Percentiles rank a stretch among this genome's conserved stretches.
Conservation (phyloP, 1,284 basidiomycete genomes). For the Boletus nobilissimus region DNA sequence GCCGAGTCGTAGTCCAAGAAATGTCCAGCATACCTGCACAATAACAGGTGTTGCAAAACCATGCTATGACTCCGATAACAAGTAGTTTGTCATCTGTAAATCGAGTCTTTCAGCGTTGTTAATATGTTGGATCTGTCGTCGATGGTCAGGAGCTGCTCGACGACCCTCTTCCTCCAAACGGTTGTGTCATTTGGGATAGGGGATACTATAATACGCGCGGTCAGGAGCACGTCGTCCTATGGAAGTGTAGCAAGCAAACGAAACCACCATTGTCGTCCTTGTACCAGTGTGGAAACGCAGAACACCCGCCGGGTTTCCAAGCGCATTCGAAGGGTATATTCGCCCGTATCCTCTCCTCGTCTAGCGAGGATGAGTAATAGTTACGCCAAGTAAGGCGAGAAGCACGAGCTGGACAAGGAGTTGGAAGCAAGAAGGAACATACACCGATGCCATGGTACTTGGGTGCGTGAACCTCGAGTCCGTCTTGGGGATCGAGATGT, state of each 20-base stretch:
- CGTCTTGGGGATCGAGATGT: slow-evolving; percentile 28
- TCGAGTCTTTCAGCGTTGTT: no score
- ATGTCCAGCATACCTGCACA: no score
- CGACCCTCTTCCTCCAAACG: slow-evolving; percentile 12
- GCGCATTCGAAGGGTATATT: not conserved
- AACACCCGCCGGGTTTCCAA: not conserved
- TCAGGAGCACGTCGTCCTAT: not conserved
- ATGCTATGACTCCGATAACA: no score
- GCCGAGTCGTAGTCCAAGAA: no score
- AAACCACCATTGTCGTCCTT: slow-evolving; percentile 17
- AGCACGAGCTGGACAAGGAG: slow-evolving; percentile 39
- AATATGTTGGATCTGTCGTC: not conserved
- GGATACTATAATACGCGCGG: not conserved
- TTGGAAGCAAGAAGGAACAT: slow-evolving; percentile 26
- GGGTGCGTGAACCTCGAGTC: not conserved
- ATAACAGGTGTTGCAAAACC: no score
- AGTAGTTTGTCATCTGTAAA: not conserved
- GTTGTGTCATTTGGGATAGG: not conserved
- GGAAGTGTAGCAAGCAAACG: slow-evolving; percentile 34
- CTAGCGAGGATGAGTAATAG: no score
- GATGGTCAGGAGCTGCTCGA: slow-evolving; percentile 19
- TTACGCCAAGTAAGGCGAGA: no score
- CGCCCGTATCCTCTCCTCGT: slow-evolving; percentile 32
- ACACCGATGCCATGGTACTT: slow-evolving; percentile 34
- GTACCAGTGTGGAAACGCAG: not conserved